Conservation (phyloP, 2,329 filamentous ascomycete genomes). For the Beauveria asiatica region DNA sequence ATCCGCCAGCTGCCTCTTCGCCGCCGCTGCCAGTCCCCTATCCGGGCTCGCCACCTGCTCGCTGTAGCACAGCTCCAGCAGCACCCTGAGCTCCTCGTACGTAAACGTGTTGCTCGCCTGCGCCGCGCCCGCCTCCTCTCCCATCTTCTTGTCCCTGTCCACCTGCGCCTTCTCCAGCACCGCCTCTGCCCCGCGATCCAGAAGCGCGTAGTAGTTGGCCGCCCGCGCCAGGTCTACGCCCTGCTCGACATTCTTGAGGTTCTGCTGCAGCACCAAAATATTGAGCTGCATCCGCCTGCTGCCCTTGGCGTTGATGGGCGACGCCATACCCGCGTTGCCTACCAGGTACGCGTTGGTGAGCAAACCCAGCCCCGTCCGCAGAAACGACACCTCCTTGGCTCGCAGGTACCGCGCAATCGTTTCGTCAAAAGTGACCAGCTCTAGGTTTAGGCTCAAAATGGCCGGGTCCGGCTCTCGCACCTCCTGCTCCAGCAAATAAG, state of each 20-base stretch:
- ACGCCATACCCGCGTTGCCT: constrained; percentile 59
- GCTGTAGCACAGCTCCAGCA: constrained; percentile 60
- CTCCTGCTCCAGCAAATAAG: constrained; percentile 60
- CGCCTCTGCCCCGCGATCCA: constrained; percentile 54
- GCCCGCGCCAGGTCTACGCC: constrained; percentile 56
- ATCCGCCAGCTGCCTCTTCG: constrained; percentile 61
- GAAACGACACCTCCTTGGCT: constrained; percentile 60
- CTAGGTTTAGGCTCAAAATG: constrained; percentile 74
- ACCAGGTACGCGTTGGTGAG: constrained; percentile 77
- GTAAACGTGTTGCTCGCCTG: constrained; percentile 38
- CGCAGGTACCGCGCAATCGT: constrained; percentile 67
- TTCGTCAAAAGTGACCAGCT: constrained; percentile 82
- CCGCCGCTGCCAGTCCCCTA: constrained; percentile 57
- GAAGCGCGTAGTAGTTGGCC: constrained; percentile 61
- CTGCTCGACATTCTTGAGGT: constrained; percentile 84
- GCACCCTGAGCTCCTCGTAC: constrained; percentile 57
- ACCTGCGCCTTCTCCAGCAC: constrained; percentile 55
- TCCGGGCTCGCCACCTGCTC: constrained; percentile 58
- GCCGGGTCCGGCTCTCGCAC: constrained; percentile 70
- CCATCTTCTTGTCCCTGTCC: constrained; percentile 28
- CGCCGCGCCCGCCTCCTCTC: constrained; percentile 17
- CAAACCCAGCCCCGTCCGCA: constrained; percentile 65
- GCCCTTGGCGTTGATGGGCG: constrained; percentile 76
- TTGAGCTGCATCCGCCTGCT: constrained; percentile 87
- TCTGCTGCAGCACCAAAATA: constrained; percentile 90